Evolutionary conservation across 2,329 filamentous ascomycete species (phyloP).

Genomic region (Neonectria hederae): DNA sequence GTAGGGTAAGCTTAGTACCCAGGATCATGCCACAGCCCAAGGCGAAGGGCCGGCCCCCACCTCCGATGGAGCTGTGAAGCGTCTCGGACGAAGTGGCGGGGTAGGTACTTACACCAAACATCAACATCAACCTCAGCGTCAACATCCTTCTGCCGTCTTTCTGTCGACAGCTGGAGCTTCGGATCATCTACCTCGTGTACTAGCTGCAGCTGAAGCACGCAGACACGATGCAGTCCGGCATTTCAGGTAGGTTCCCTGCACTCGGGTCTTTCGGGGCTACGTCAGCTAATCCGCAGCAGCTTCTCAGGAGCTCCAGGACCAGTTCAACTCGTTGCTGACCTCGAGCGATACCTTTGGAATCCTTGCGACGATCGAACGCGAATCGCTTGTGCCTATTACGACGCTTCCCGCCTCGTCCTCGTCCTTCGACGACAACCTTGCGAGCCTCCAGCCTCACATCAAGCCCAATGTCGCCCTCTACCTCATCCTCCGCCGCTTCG

Average conservation of each 20-base stretch:
- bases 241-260: constrained; percentile 66
- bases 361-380: constrained; percentile 74
- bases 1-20: constrained; percentile 31
- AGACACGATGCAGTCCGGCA: constrained; percentile 77
- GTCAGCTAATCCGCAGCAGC: constrained; percentile 56
- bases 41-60: constrained; percentile 33
- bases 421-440: constrained; percentile 72
- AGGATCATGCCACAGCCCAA: constrained; percentile 6
- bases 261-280: neutral
- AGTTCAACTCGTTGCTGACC: constrained; percentile 76
- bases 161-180: neutral
- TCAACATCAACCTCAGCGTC: constrained; percentile 26
- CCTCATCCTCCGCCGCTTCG: constrained; percentile 76
- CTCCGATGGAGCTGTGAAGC: constrained; percentile 25
- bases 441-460: constrained; percentile 69
- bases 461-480: constrained; percentile 75
- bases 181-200: neutral
- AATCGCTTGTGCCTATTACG: constrained; percentile 71
- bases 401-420: constrained; percentile 62
- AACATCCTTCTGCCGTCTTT: constrained; percentile 15
- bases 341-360: constrained; percentile 72
- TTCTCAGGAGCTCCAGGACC: constrained; percentile 78
- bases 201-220: neutral
- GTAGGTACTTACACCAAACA: constrained; percentile 37
- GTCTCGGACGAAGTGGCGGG: constrained; percentile 38